These are phyloP conservation scores for Thelephora aurantiotincta DNA, from an alignment of 768 basidiomycete genomes.

Conservation along the genomic window DNA sequence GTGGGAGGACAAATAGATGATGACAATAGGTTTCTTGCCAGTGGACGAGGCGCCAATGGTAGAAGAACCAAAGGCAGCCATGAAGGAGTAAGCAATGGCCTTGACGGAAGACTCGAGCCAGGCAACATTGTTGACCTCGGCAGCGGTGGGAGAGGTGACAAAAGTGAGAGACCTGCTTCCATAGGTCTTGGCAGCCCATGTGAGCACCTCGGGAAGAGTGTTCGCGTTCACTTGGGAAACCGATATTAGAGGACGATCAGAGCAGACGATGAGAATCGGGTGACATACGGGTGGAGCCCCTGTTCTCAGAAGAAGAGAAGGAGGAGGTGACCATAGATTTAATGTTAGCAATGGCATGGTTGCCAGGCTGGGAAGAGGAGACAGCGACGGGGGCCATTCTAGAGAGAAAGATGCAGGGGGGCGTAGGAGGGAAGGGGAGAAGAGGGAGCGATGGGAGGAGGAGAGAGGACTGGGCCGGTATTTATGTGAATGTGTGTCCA, in stretches of 20 bases:
- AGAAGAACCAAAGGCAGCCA: background rate
- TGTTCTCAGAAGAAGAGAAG: background rate
- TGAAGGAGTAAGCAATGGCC: background rate
- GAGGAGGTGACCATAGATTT: background rate
- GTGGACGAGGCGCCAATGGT: background rate
- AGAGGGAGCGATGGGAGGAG: background rate
- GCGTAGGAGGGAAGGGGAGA: background rate
- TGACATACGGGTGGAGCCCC: background rate
- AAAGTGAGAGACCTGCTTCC: background rate
- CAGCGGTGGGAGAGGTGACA: background rate
- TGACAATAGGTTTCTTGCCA: background rate
- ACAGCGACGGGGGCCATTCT: background rate
- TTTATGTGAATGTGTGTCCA: background rate
- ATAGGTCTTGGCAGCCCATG: background rate
- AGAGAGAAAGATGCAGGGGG: background rate
- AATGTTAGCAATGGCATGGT: background rate
- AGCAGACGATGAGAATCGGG: background rate
- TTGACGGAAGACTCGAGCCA: background rate
- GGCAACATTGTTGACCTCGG: background rate
- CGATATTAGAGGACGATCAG: background rate
- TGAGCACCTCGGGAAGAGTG: background rate
- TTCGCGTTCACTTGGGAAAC: background rate
- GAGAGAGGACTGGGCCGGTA: background rate
- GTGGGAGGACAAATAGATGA: background rate
- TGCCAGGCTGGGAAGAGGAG: background rate